These are phyloP conservation scores for Dactylonectria macrodidyma DNA, from an alignment of 2,329 filamentous ascomycete species.

Conservation along the genomic window DNA sequence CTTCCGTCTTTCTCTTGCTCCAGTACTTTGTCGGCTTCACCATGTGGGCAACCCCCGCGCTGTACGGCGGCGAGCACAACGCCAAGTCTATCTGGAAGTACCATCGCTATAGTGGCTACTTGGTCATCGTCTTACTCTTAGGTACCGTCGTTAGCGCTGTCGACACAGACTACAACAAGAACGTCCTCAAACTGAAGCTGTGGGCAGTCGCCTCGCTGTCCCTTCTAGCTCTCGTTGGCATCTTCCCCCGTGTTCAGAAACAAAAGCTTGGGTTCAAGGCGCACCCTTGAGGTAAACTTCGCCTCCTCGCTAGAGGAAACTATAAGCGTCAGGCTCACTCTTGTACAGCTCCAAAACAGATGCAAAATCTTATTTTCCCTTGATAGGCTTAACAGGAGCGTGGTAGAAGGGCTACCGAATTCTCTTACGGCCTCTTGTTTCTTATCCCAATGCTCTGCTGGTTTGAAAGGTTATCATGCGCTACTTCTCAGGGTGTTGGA, in stretches of 20 bases:
- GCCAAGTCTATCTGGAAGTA: constrained; percentile 93
- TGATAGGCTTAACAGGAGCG: not conserved
- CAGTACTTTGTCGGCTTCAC: constrained; percentile 87
- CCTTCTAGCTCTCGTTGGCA: constrained; percentile 77
- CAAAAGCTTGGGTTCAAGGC: constrained; percentile 78
- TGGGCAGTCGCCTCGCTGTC: constrained; percentile 81
- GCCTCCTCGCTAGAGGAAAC: not conserved
- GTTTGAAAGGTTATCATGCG: not conserved
- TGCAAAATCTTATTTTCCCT: not conserved
- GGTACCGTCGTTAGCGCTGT: constrained; percentile 83
- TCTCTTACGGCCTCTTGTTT: not conserved
- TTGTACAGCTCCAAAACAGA: not conserved
- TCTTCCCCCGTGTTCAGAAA: constrained; percentile 85
- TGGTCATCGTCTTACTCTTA: constrained; percentile 78
- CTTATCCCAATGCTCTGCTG: not conserved
- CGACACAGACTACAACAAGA: constrained; percentile 80
- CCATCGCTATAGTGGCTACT: constrained; percentile 84
- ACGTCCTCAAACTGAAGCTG: constrained; percentile 78
- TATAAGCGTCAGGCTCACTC: not conserved
- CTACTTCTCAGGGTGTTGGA: not conserved
- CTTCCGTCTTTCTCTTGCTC: constrained; percentile 77
- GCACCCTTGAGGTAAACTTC: constrained; percentile 28
- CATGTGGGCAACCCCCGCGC: constrained; percentile 80
- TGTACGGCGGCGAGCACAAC: constrained; percentile 85
- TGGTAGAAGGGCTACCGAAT: not conserved